These are phyloP conservation scores for Pelargonium australe DNA, from an alignment of 441 rosid genomes.

Conservation along the genomic window DNA sequence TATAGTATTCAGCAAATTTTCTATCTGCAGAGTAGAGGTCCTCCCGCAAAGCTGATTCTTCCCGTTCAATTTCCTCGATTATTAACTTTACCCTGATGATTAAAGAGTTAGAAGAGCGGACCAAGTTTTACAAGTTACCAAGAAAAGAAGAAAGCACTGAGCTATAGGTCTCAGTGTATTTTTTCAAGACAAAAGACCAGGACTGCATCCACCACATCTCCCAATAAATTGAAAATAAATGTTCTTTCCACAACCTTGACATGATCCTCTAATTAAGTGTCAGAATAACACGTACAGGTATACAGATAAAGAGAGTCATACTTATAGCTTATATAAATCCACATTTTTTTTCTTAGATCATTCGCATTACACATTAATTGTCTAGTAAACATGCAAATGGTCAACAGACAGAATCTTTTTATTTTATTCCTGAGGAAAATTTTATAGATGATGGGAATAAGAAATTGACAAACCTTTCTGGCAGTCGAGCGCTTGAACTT, in stretches of 20 bases:
- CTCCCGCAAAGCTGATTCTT: conserved; percentile 76
- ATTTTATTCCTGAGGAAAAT: neutral
- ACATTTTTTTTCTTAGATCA: neutral
- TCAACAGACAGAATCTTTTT: neutral
- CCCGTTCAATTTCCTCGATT: conserved; percentile 89
- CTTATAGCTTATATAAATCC: neutral
- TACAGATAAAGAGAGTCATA: neutral
- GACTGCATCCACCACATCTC: too few relatives aligned
- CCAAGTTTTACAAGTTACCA: neutral
- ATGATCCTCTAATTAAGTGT: neutral
- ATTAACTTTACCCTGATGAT: conserved; percentile 72
- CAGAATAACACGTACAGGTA: neutral
- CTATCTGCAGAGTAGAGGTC: conserved; percentile 93
- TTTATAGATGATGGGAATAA: conserved; percentile 12
- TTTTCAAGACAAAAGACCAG: too few relatives aligned
- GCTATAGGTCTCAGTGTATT: neutral
- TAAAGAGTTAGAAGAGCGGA: conserved; percentile 6
- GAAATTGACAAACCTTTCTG: conserved; percentile 62
- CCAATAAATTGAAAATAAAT: neutral
- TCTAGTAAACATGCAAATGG: neutral
- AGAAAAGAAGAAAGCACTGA: neutral
- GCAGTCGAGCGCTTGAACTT: conserved; percentile 70
- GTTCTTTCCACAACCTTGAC: neutral
- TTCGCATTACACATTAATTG: neutral
- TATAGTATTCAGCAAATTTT: conserved; percentile 85